phyloP scores from a whole-genome alignment of 768 basidiomycete genomes.

The Pluteus cervinus region DNA sequence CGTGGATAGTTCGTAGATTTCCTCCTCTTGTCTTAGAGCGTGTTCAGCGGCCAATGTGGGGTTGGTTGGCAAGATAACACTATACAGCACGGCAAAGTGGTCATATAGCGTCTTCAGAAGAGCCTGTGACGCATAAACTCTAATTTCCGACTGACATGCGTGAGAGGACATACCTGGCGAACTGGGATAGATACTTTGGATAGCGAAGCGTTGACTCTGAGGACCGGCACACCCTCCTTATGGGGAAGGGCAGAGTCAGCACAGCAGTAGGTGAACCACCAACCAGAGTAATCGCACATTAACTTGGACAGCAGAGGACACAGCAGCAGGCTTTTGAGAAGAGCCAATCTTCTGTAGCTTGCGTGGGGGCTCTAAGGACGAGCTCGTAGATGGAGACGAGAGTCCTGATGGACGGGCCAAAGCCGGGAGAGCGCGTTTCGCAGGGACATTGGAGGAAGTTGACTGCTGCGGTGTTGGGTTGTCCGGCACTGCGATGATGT shows the following conservation, averaged over 20 bases:
- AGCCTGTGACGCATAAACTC: conserved; percentile 38
- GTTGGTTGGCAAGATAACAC: conserved; percentile 41
- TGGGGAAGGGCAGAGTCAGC: conserved; percentile 2
- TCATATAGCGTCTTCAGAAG: conserved; percentile 74
- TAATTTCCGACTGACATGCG: too few species aligned
- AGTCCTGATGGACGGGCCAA: too few species aligned
- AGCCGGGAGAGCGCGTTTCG: conserved; percentile 43
- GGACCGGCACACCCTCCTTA: conserved; percentile 57
- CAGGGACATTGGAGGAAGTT: conserved; percentile 26
- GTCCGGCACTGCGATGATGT: too few species aligned
- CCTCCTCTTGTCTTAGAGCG: conserved; percentile 75
- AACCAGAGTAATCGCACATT: conserved; percentile 19
- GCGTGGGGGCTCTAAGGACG: conserved; percentile 49
- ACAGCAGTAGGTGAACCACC: neutral
- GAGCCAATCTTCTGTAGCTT: conserved; percentile 57
- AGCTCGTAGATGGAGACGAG: conserved; percentile 26
- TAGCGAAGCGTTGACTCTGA: conserved; percentile 59
- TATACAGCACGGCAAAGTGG: conserved; percentile 67
- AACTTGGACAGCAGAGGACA: conserved; percentile 32
- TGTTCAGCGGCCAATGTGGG: conserved; percentile 70
- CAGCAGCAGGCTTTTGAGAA: conserved; percentile 33
- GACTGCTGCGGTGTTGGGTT: conserved; percentile 23
- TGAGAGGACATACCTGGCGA: conserved; percentile 49
- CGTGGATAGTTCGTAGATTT: conserved; percentile 67
- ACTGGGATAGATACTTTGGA: conserved; percentile 71